Evolutionary conservation across 139 green algal species (phyloP), one percentile per base, ranked within the genome.

Genomic region (Haematococcus sp.): DNA sequence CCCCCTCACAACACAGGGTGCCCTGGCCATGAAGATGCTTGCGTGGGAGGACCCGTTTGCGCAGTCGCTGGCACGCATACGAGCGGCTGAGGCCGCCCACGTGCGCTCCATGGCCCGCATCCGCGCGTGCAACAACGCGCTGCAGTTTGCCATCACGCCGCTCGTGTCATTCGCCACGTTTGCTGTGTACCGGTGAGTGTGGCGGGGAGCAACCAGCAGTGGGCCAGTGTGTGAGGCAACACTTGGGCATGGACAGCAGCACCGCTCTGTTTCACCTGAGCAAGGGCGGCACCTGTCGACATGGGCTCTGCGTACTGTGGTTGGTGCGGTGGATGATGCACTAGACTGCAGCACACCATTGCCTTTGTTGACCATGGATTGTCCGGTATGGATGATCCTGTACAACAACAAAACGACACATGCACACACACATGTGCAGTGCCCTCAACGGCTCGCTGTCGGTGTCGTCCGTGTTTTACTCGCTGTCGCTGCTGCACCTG

Each of bases 21-120:
- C 80, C 13, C 75, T 94, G 44, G 90, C 90, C 13, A 86, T 92
- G 72, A 97, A 96, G 73, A 94, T 97, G 88, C 67, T 94, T 34
- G 74, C 75, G 33, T 78, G 79, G 79, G 79, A 81, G 75, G 51
- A 63, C 43, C 77, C 4, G 23, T 80, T 22, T 34, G 59, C 30
- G 3, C 2, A 9, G 2, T 16, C 30, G 4, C 25, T 77, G 32
- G 34, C 23, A 31, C 25, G 20, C 73, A 79, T 84, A 35, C 51
- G 74, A 7, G 4, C 5, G 4, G 40, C 44, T 1, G 74, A 95
- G 74, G 85, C 86, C 1, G 2, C 7, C 32, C 82, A 74, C 76
- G 72, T 86, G 16, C 72, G 76, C 5, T 70, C 73, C 28, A 91
- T 88, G 80, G 83, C 84, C 5, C 79, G 78, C 77, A 95, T 95